Evolutionary conservation across 1,139 yeast genomes (phyloP).

Genomic region (Pichia sp.): DNA sequence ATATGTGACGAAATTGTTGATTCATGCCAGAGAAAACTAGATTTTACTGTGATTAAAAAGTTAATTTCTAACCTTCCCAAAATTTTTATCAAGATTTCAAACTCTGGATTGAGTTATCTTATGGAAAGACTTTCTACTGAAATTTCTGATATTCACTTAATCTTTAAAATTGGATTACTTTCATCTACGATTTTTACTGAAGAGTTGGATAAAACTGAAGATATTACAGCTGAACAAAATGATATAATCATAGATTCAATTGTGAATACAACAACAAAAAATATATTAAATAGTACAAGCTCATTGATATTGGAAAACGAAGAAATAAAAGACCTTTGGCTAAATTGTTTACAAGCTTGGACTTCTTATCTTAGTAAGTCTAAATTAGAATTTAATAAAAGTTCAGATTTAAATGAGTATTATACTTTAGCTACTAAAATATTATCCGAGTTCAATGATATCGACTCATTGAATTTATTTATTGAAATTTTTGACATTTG

Average conservation of each 20-base stretch:
- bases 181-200: slow-evolving; percentile 11
- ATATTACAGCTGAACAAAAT: slow-evolving; percentile 12
- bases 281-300: slow-evolving; percentile 32
- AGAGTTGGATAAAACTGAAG: slow-evolving; percentile 18
- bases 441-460: slow-evolving; percentile 10
- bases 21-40: slow-evolving; percentile 13
- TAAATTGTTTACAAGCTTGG: slow-evolving; percentile 36
- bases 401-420: slow-evolving; percentile 34
- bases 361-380: slow-evolving; percentile 36
- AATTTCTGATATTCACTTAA: background rate
- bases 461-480: slow-evolving; percentile 33
- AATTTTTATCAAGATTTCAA: slow-evolving; percentile 37
- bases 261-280: slow-evolving; percentile 15
- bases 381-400: slow-evolving; percentile 32
- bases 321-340: slow-evolving; percentile 19
- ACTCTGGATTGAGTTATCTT: slow-evolving; percentile 31
- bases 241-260: slow-evolving; percentile 4
- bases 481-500: slow-evolving; percentile 44
- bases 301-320: slow-evolving; percentile 28
- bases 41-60: slow-evolving; percentile 36
- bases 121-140: background rate
- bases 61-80: slow-evolving; percentile 49
- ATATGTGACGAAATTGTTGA: slow-evolving; percentile 18
- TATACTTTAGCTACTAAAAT: slow-evolving; percentile 26
- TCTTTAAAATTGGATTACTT: slow-evolving; percentile 8